A percentile compares a stretch with the other conserved stretches of the same genome.
These are phyloP conservation scores for Cryptococcus sp. DNA, from an alignment of 1,284 basidiomycete species.

Conservation along the genomic window DNA sequence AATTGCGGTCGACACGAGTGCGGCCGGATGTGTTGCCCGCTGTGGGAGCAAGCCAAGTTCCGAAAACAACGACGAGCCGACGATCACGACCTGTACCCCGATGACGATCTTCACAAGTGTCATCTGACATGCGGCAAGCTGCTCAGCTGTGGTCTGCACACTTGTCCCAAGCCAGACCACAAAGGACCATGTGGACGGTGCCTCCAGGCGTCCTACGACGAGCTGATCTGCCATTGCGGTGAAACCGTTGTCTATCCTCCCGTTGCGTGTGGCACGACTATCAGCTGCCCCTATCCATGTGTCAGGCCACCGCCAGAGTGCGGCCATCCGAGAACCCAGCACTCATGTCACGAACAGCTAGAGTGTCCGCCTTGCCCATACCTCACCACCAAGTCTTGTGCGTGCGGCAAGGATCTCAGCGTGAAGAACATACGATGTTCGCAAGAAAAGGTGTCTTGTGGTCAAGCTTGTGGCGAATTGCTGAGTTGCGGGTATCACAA, in stretches of 20 bases:
- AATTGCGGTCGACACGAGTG: constrained; percentile 81
- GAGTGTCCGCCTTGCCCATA: constrained; percentile 81
- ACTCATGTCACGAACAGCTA: constrained; percentile 72
- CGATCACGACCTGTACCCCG: constrained; percentile 26
- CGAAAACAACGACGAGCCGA: constrained; percentile 50
- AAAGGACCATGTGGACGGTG: constrained; percentile 76
- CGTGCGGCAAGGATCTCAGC: constrained; percentile 76
- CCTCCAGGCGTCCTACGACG: constrained; percentile 82
- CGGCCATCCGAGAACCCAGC: constrained; percentile 73
- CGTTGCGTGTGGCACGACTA: constrained; percentile 62
- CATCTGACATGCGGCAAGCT: constrained; percentile 73
- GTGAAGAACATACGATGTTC: constrained; percentile 66
- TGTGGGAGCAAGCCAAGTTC: constrained; percentile 65
- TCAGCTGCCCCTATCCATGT: constrained; percentile 78
- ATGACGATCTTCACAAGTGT: constrained; percentile 71
- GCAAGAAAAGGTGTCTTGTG: constrained; percentile 75
- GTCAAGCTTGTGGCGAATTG: constrained; percentile 71
- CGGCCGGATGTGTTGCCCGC: constrained; percentile 77
- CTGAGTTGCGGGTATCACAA: constrained; percentile 81
- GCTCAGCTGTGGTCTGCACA: constrained; percentile 72
- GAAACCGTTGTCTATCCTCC: constrained; percentile 69
- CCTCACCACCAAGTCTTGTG: constrained; percentile 74
- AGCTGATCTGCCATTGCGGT: constrained; percentile 80
- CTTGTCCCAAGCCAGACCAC: constrained; percentile 76
- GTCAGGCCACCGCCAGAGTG: constrained; percentile 68